A percentile compares a stretch with the other conserved stretches of the same genome.
Evolutionary conservation across 2,329 filamentous ascomycete species (phyloP).

Genomic region (Decorospora gaudefroyi): DNA sequence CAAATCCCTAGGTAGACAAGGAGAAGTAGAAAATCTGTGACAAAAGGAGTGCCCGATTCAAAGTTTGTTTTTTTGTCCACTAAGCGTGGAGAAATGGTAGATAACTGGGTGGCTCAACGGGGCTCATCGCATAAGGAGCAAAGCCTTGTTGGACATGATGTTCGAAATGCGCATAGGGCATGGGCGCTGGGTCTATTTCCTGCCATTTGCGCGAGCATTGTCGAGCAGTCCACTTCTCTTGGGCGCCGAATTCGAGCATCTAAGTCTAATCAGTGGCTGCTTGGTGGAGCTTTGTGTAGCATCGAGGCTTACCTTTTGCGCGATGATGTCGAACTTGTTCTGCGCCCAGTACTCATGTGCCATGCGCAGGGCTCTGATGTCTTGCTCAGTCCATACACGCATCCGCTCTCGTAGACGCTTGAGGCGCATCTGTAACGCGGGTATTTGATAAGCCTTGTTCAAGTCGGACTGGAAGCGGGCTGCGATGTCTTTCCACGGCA

Average conservation of each 20-base stretch:
- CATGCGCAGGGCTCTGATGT: slow-evolving; percentile 55
- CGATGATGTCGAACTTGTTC: slow-evolving; percentile 60
- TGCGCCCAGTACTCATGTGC: slow-evolving; percentile 60
- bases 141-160: slow-evolving; percentile 39
- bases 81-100: slow-evolving; percentile 40
- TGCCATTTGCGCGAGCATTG: slow-evolving; percentile 59
- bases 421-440: slow-evolving; percentile 60
- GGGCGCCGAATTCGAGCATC: slow-evolving; percentile 58
- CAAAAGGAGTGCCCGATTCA: no score
- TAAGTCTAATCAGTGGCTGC: slow-evolving; percentile 30
- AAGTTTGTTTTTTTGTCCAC: no score
- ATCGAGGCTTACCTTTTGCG: slow-evolving; percentile 50
- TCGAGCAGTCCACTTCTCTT: slow-evolving; percentile 57
- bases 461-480: slow-evolving; percentile 55
- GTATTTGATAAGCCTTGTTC: slow-evolving; percentile 56
- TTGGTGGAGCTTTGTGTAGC: no score
- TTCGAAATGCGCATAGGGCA: slow-evolving; percentile 43
- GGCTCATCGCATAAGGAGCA: slow-evolving; percentile 45
- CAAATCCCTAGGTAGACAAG: slow-evolving; percentile 3
- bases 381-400: slow-evolving; percentile 57
- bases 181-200: slow-evolving; percentile 49
- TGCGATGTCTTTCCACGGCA: slow-evolving; percentile 61
- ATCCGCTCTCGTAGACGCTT: slow-evolving; percentile 58
- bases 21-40: slow-evolving; percentile 1
- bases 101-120: slow-evolving; percentile 39